phyloP scores from a whole-genome alignment of 176 grass and related monocot genomes.

The Sorghum bicolor region Sorghum_bicolor_NCBIv3 NC_012878.2:51638501-51639000 shows the following conservation, averaged over 20 bases:
- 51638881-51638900: constrained; percentile 23
- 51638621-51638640: constrained; percentile 19
- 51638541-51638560: not conserved
- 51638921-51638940: not conserved
- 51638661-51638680: constrained; percentile 30
- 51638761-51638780: constrained; percentile 34
- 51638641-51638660: constrained; percentile 32
- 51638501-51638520: too few relatives aligned
- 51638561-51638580: not conserved
- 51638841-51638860: constrained; percentile 29
- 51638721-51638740: constrained; percentile 27
- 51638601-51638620: not conserved
- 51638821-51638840: constrained; percentile 31
- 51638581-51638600: not conserved
- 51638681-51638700: constrained; percentile 56
- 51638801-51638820: constrained; percentile 29
- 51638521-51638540: too few relatives aligned
- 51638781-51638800: constrained; percentile 38
- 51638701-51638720: constrained; percentile 7
- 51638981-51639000: constrained; percentile 3
- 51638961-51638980: constrained; percentile 27
- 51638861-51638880: constrained; percentile 13
- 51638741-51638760: constrained; percentile 22
- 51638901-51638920: not conserved
- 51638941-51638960: constrained; percentile 32